Evolutionary conservation across 208 protist species (phyloP).

Genomic region (Trypanosoma brucei): DNA sequence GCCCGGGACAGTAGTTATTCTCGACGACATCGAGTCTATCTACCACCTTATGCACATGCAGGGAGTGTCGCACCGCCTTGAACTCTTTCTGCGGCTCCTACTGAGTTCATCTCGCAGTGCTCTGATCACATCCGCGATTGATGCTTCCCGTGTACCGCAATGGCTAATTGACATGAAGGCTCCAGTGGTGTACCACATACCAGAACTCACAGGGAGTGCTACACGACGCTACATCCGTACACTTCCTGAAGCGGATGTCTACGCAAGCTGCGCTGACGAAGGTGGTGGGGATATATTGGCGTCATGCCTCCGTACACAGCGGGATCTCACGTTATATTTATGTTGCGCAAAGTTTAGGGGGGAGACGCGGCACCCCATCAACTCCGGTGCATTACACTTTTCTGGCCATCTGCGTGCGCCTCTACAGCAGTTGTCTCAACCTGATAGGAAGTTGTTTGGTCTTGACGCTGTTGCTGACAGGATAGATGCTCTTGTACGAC

Average conservation of each 20-base stretch:
- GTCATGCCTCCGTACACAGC: constrained; percentile 14
- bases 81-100: constrained; percentile 23
- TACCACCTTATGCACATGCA: constrained; percentile 39
- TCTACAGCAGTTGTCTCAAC: not conserved
- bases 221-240: constrained; percentile 21
- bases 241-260: constrained; percentile 10
- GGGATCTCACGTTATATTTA: constrained; percentile 19
- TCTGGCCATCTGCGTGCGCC: not conserved
- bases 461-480: constrained; percentile 34
- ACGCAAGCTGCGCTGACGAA: constrained; percentile 6
- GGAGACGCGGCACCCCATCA: not conserved
- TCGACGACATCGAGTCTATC: constrained; percentile 56
- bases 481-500: constrained; percentile 19
- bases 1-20: constrained; percentile 41
- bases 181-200: constrained; percentile 31
- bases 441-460: constrained; percentile 36
- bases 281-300: not conserved
- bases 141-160: constrained; percentile 28
- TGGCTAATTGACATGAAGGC: constrained; percentile 24
- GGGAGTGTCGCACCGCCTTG: constrained; percentile 20
- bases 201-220: constrained; percentile 26
- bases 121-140: constrained; percentile 39
- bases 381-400: constrained; percentile 4
- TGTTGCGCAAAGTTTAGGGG: constrained; percentile 10
- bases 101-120: constrained; percentile 35